These are phyloP conservation scores for Simmondsia chinensis DNA, from an alignment of 148 eudicot species.

Conservation along the genomic window DNA sequence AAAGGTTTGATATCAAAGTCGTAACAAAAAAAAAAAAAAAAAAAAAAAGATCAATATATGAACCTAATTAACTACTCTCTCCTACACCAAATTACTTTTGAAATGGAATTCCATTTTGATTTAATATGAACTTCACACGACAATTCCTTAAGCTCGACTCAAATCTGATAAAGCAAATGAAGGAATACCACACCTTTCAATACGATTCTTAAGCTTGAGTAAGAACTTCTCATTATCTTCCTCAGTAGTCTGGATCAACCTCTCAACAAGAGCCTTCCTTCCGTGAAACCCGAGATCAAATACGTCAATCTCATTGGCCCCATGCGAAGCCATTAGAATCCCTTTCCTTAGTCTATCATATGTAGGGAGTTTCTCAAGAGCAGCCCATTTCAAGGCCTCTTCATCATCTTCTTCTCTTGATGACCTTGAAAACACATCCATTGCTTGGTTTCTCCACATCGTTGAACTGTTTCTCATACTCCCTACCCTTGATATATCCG, in stretches of 20 bases:
- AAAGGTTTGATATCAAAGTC: not conserved
- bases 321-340: conserved; percentile 13
- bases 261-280: conserved; percentile 13
- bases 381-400: conserved; percentile 3
- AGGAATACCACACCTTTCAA: conserved; percentile 19
- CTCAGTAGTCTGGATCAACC: conserved; percentile 16
- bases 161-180: not conserved
- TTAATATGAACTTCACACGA: too few species aligned
- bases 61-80: not conserved
- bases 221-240: conserved; percentile 32
- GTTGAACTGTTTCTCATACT: too few species aligned
- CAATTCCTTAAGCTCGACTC: not conserved
- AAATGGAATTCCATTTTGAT: too few species aligned
- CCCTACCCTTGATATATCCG: too few species aligned
- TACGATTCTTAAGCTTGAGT: conserved; percentile 18
- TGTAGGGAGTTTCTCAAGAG: conserved; percentile 2
- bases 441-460: too few species aligned
- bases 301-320: conserved; percentile 15
- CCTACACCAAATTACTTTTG: too few species aligned
- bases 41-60: not conserved
- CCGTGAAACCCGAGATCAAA: conserved; percentile 11
- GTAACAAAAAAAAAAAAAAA: not conserved
- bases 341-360: conserved; percentile 9
- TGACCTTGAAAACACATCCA: too few species aligned
- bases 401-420: conserved; percentile 9